These are phyloP conservation scores for Agaricus blazei DNA, from an alignment of 768 basidiomycete genomes.

Conservation along the genomic window DNA sequence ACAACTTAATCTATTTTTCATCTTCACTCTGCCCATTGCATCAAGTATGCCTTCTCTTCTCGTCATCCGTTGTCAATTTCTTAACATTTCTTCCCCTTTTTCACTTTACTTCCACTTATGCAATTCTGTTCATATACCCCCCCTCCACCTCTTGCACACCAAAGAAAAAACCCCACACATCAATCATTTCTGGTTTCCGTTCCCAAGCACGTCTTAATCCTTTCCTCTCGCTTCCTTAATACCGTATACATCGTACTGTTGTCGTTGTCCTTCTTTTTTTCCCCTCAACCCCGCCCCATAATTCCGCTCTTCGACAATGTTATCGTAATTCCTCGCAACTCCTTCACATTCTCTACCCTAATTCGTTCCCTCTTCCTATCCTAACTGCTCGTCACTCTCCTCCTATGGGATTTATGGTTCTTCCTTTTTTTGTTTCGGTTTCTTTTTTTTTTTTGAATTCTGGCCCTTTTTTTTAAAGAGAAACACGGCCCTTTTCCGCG, in stretches of 20 bases:
- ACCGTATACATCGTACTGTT: background rate
- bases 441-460: no score
- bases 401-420: background rate
- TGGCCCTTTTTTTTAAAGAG: no score
- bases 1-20: conserved; percentile 1
- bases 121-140: conserved; percentile 9
- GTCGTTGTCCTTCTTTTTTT: background rate
- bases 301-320: conserved; percentile 7
- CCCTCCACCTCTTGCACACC: background rate
- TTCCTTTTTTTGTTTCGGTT: no score
- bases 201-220: background rate
- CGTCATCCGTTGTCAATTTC: background rate
- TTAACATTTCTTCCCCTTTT: background rate
- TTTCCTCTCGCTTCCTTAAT: background rate
- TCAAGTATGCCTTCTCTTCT: background rate
- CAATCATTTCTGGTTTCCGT: background rate
- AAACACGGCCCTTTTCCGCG: no score
- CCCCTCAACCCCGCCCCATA: background rate
- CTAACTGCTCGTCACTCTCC: background rate
- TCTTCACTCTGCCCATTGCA: background rate
- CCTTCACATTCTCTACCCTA: background rate
- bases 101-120: background rate
- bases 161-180: background rate
- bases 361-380: background rate
- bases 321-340: conserved; percentile 2